A percentile compares a stretch with the other conserved stretches of the same genome.
These are phyloP conservation scores for Colletotrichum cuscutae DNA, from an alignment of 2,329 filamentous ascomycete genomes.

Conservation along the genomic window DNA sequence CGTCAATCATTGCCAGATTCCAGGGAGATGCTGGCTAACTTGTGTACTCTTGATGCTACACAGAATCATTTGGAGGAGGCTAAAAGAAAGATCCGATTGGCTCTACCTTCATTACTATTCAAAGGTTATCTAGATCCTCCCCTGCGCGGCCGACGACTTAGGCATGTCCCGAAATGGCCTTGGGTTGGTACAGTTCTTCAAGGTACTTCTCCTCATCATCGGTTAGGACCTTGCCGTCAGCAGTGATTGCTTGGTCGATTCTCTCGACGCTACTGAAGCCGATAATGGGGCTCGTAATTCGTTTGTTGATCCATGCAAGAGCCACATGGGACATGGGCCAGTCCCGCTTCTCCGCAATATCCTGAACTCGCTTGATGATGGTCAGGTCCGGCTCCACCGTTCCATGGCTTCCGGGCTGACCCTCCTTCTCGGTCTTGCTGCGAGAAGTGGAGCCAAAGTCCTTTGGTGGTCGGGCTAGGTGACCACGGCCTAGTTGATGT, in stretches of 20 bases:
- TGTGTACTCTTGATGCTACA: too few relatives aligned
- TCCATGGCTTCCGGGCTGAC: conserved; percentile 41
- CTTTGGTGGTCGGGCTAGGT: conserved; percentile 42
- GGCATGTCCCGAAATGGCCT: conserved; percentile 47
- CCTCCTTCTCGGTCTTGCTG: conserved; percentile 47
- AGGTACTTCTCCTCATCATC: conserved; percentile 70
- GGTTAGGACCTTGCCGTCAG: conserved; percentile 57
- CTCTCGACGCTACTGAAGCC: conserved; percentile 68
- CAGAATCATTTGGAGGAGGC: not conserved
- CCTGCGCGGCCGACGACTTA: not conserved
- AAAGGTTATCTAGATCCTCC: too few relatives aligned
- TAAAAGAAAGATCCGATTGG: not conserved
- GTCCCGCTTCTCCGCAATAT: conserved; percentile 66
- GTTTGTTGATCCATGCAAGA: conserved; percentile 69
- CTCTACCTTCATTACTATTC: too few relatives aligned
- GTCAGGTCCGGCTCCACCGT: conserved; percentile 46
- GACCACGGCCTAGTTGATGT: conserved; percentile 38
- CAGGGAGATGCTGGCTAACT: too few relatives aligned
- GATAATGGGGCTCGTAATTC: conserved; percentile 67
- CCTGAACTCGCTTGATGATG: conserved; percentile 53
- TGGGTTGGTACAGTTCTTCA: conserved; percentile 70
- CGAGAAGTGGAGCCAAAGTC: conserved; percentile 36
- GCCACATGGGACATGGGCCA: conserved; percentile 73
- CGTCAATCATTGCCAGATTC: not conserved
- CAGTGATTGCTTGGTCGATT: conserved; percentile 69